phyloP scores from a whole-genome alignment of 495 filamentous ascomycete genomes.

The Trichoderma orchidacearum region DNA sequence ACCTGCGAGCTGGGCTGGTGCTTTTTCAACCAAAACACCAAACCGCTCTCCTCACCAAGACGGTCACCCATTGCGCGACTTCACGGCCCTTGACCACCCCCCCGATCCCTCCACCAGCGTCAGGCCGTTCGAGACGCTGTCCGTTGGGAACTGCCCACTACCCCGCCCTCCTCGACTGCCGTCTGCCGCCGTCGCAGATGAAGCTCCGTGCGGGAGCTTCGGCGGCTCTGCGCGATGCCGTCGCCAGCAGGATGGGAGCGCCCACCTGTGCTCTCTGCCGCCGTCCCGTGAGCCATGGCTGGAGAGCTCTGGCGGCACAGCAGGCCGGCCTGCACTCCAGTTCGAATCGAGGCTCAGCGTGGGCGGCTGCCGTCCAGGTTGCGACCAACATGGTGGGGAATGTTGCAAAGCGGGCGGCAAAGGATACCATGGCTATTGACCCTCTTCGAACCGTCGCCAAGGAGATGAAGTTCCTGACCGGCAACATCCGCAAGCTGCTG shows the following conservation, averaged over 20 bases:
- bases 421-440: slow-evolving; percentile 48
- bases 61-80: not conserved
- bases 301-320: not conserved
- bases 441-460: slow-evolving; percentile 75
- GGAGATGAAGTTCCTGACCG: slow-evolving; percentile 87
- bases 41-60: not conserved
- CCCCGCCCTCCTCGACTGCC: not conserved
- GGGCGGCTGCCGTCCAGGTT: slow-evolving; percentile 54
- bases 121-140: not conserved
- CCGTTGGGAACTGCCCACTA: slow-evolving; percentile 8
- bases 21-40: not conserved
- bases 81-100: not conserved
- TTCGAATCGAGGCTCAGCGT: slow-evolving; percentile 24
- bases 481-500: slow-evolving; percentile 75
- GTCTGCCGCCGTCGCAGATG: slow-evolving; percentile 13
- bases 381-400: slow-evolving; percentile 66
- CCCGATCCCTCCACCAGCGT: not conserved
- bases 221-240: slow-evolving; percentile 18
- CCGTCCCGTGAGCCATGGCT: not conserved
- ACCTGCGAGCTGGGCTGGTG: not conserved
- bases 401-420: slow-evolving; percentile 42
- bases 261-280: slow-evolving; percentile 9
- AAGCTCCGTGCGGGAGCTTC: slow-evolving; percentile 24
- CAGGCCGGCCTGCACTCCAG: slow-evolving; percentile 15
- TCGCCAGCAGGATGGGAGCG: slow-evolving; percentile 4